These are phyloP conservation scores for Entomortierella beljakovae DNA, from an alignment of 192 early-diverging fungal species.

Conservation along the genomic window DNA sequence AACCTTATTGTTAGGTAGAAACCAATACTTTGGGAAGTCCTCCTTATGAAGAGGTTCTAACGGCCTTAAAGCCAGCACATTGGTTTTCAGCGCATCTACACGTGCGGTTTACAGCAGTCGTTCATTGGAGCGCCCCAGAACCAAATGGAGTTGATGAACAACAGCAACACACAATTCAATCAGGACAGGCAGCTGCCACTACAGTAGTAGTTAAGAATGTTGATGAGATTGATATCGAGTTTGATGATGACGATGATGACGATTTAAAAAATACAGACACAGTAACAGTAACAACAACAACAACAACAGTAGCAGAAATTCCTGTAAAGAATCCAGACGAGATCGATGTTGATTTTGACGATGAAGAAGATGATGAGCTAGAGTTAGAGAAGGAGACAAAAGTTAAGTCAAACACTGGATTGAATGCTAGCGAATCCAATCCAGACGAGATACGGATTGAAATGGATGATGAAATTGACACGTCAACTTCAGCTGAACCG, in stretches of 20 bases:
- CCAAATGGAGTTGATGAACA: not conserved
- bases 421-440: constrained; percentile 58
- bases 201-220: constrained; percentile 24
- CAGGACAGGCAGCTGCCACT: not conserved
- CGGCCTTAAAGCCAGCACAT: constrained; percentile 79
- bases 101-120: constrained; percentile 85
- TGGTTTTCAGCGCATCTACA: constrained; percentile 99
- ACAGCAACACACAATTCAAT: not conserved
- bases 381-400: too few species aligned
- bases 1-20: constrained; percentile 60
- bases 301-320: not conserved
- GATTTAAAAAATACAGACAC: constrained; percentile 24
- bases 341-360: constrained; percentile 48
- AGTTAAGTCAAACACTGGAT: too few species aligned
- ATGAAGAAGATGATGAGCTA: constrained; percentile 22
- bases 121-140: constrained; percentile 51
- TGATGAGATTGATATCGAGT: constrained; percentile 56
- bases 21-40: constrained; percentile 81
- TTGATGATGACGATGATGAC: constrained; percentile 31
- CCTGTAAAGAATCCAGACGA: constrained; percentile 53
- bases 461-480: constrained; percentile 50
- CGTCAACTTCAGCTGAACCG: constrained; percentile 1
- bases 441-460: constrained; percentile 72
- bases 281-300: too few species aligned
- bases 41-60: constrained; percentile 77